Evolutionary conservation across 768 basidiomycete genomes (phyloP).

Genomic region (Naganishia antarctica): DNA sequence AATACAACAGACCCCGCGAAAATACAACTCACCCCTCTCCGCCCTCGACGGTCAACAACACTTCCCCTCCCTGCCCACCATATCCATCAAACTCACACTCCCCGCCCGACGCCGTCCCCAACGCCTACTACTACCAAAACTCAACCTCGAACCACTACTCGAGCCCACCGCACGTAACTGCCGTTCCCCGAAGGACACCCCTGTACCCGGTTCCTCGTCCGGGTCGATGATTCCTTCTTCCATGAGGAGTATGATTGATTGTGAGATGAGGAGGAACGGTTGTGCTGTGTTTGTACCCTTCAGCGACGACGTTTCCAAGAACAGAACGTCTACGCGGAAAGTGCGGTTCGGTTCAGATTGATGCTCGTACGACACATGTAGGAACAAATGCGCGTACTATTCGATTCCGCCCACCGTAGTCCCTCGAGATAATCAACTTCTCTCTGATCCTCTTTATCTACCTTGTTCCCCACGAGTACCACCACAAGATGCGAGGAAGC

Average conservation of each 20-base stretch:
- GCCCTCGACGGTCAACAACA: conserved; percentile 34
- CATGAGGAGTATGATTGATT: conserved; percentile 81
- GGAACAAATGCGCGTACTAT: conserved; percentile 56
- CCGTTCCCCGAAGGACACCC: conserved; percentile 93
- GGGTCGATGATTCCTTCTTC: conserved; percentile 88
- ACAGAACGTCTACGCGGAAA: conserved; percentile 67
- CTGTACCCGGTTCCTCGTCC: conserved; percentile 87
- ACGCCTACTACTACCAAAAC: conserved; percentile 55
- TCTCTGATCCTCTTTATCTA: conserved; percentile 82
- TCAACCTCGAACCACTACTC: conserved; percentile 80
- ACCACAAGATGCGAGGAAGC: conserved; percentile 82
- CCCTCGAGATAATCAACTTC: conserved; percentile 96
- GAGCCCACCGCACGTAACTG: conserved; percentile 84
- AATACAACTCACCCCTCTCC: conserved; percentile 3
- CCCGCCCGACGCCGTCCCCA: conserved; percentile 28
- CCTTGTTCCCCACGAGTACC: conserved; percentile 79
- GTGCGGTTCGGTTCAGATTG: conserved; percentile 16
- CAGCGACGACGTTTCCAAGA: conserved; percentile 86
- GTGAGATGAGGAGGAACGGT: conserved; percentile 76
- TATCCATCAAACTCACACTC: conserved; percentile 43
- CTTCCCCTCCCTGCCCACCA: conserved; percentile 40
- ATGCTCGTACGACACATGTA: not conserved
- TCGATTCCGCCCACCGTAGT: conserved; percentile 90
- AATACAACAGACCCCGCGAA: not conserved
- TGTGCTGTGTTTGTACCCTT: conserved; percentile 86